Evolutionary conservation across 2,329 filamentous ascomycete species (phyloP).

Genomic region (Setomelanomma holmii): DNA sequence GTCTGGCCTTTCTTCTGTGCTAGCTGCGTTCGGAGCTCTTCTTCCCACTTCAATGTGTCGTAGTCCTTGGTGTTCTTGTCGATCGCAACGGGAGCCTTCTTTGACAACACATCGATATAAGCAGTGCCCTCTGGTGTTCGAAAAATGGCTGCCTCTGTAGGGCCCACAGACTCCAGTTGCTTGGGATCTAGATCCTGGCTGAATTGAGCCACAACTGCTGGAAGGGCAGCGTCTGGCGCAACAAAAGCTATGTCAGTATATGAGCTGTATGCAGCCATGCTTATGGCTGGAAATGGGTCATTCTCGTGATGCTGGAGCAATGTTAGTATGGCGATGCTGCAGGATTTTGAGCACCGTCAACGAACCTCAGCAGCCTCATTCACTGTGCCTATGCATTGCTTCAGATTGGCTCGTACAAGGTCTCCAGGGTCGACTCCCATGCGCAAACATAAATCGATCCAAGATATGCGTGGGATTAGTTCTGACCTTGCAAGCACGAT

Average conservation of each 20-base stretch:
- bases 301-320: slow-evolving; percentile 27
- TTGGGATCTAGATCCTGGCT: slow-evolving; percentile 73
- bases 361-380: slow-evolving; percentile 63
- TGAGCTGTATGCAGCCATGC: slow-evolving; percentile 78
- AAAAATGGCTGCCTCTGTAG: slow-evolving; percentile 91
- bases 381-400: slow-evolving; percentile 73
- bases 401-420: slow-evolving; percentile 70
- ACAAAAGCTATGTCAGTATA: slow-evolving; percentile 94
- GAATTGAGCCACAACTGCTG: slow-evolving; percentile 77
- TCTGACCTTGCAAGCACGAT: slow-evolving; percentile 80
- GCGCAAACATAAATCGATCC: slow-evolving; percentile 87
- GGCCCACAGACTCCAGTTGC: slow-evolving; percentile 75
- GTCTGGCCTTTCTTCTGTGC: slow-evolving; percentile 92
- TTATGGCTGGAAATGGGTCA: slow-evolving; percentile 52
- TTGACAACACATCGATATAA: slow-evolving; percentile 89
- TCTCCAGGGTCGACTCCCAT: slow-evolving; percentile 83
- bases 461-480: slow-evolving; percentile 77
- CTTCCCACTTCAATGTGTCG: slow-evolving; percentile 96
- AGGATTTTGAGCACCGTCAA: too few species aligned
- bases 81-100: slow-evolving; percentile 75
- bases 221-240: slow-evolving; percentile 80
- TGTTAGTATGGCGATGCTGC: too few species aligned
- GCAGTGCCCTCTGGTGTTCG: slow-evolving; percentile 86
- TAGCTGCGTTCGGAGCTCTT: slow-evolving; percentile 83
- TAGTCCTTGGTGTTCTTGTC: slow-evolving; percentile 96